Percentiles rank a stretch among this genome's conserved stretches.
Conservation (phyloP, 106 monocot species). For the Dendrobium huoshanense region DNA sequence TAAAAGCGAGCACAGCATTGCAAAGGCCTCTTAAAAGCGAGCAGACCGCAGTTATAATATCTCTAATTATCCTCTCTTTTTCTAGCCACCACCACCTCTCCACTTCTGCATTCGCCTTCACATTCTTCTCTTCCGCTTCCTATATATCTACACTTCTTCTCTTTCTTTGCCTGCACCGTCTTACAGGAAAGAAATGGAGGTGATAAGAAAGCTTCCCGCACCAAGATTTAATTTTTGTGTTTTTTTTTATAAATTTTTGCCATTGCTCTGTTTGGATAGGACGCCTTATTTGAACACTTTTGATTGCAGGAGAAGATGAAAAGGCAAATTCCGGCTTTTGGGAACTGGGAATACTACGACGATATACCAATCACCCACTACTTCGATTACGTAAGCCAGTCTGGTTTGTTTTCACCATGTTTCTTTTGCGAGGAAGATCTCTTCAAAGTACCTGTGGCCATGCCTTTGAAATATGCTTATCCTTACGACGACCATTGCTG, state of each 20-base stretch:
- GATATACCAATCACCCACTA: constrained; percentile 17
- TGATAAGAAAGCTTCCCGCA: background rate
- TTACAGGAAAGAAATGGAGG: background rate
- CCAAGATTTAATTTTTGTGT: no score
- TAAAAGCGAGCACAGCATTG: background rate
- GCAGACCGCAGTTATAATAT: background rate
- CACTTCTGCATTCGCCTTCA: background rate
- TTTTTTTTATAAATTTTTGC: no score
- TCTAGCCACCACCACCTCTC: background rate
- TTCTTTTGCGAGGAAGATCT: constrained; percentile 4
- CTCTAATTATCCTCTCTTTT: background rate
- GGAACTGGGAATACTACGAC: constrained; percentile 23
- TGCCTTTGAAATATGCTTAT: background rate
- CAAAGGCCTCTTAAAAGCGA: background rate
- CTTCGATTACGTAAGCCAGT: constrained; percentile 17
- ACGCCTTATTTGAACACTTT: no score
- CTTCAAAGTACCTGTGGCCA: constrained; percentile 12
- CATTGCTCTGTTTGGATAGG: no score
- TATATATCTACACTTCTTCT: background rate
- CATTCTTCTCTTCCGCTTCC: background rate
- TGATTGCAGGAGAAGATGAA: constrained; percentile 9
- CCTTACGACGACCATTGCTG: background rate
- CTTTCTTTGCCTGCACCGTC: background rate
- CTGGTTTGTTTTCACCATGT: constrained; percentile 4
- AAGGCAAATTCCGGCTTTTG: constrained; percentile 24